Evolutionary conservation across 148 eudicot species (phyloP).

Genomic region (Rhododendron simsii): DNA sequence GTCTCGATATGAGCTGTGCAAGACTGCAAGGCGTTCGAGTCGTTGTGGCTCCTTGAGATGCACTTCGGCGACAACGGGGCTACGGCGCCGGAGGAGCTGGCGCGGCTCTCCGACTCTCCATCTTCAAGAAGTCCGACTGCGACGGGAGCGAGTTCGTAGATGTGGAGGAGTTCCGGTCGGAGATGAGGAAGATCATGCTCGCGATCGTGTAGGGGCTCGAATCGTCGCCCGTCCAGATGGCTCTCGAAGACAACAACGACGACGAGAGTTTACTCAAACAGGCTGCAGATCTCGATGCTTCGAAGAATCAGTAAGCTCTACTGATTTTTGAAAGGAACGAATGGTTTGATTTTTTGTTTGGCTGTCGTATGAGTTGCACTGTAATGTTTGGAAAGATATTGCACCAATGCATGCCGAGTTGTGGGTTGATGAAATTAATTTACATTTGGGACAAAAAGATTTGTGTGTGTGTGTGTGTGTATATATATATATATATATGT

Average conservation of each 20-base stretch:
- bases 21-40: too few relatives aligned
- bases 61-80: not conserved
- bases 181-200: constrained; percentile 22
- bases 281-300: constrained; percentile 16
- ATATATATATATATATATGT: too few relatives aligned
- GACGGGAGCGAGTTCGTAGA: constrained; percentile 8
- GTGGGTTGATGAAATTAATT: too few relatives aligned
- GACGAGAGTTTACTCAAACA: constrained; percentile 8
- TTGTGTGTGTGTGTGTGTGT: too few relatives aligned
- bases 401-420: too few relatives aligned
- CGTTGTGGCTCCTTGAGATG: too few relatives aligned
- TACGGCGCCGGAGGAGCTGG: constrained; percentile 11
- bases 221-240: constrained; percentile 17
- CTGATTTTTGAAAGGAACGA: too few relatives aligned
- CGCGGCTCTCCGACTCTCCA: constrained; percentile 7
- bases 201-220: constrained; percentile 11
- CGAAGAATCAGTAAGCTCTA: not conserved
- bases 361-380: too few relatives aligned
- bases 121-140: constrained; percentile 10
- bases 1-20: too few relatives aligned
- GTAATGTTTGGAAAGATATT: too few relatives aligned
- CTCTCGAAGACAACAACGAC: constrained; percentile 5
- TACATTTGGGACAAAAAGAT: too few relatives aligned
- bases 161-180: constrained; percentile 7
- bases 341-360: too few relatives aligned